phyloP scores from a whole-genome alignment of 1,139 yeast species.

The Diutina neorugosa region DNA sequence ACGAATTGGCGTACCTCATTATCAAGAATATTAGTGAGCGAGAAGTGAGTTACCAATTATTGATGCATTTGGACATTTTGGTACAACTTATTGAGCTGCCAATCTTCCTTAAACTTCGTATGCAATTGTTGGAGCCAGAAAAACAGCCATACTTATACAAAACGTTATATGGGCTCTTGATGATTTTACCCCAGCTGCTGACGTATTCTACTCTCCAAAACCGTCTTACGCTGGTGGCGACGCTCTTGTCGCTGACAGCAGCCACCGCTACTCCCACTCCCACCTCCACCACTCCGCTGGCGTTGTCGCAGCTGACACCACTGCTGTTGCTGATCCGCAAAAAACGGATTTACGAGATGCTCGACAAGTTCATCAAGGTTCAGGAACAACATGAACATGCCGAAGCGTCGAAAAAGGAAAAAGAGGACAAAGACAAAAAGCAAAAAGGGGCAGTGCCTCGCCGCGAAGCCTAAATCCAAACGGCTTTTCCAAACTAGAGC shows the following conservation, averaged over 20 bases:
- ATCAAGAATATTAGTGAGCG: slow-evolving; percentile 64
- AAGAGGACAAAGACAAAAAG: not conserved
- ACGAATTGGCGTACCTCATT: slow-evolving; percentile 76
- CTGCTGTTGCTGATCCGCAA: slow-evolving; percentile 17
- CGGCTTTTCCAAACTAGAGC: not conserved
- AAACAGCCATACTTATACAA: slow-evolving; percentile 74
- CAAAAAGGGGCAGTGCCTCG: not conserved
- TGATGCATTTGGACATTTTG: slow-evolving; percentile 69
- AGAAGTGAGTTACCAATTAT: slow-evolving; percentile 58
- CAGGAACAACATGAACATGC: slow-evolving; percentile 24
- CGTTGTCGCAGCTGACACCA: slow-evolving; percentile 16
- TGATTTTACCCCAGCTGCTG: slow-evolving; percentile 93
- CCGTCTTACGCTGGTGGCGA: slow-evolving; percentile 21
- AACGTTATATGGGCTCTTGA: slow-evolving; percentile 81
- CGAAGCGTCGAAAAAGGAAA: not conserved
- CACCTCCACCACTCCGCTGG: slow-evolving; percentile 4
- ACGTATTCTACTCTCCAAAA: slow-evolving; percentile 76
- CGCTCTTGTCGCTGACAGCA: not conserved
- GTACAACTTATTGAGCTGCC: slow-evolving; percentile 76
- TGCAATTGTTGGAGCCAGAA: slow-evolving; percentile 82
- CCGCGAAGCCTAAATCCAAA: not conserved
- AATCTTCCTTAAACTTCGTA: slow-evolving; percentile 74
- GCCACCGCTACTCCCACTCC: not conserved
- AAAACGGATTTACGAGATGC: slow-evolving; percentile 37
- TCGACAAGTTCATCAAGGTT: slow-evolving; percentile 47